Base-by-base conservation (phyloP, 768 basidiomycete species). In the Termitomyces eurrhizus region DNA sequence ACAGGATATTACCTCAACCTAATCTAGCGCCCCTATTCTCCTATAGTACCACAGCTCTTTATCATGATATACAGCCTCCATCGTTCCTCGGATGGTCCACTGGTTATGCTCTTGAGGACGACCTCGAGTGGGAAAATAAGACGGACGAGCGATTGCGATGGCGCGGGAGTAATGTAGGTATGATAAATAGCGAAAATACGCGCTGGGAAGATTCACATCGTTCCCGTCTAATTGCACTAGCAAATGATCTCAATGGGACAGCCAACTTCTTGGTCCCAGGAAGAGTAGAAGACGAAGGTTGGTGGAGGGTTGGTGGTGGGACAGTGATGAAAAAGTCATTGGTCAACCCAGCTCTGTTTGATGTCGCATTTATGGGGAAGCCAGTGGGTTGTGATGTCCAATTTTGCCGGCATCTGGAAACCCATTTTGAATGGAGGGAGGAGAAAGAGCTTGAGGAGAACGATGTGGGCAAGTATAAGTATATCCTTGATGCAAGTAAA, bases 161-260 rank as follows among this genome's bases (percentile, higher is more conserved):
- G 89, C 76, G 89, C 52, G 89, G 89, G 0, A 83, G 80, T 41
- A 89, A 83, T 36, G 88, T 87, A 0, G 89, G 89, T n/a, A 84
- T 82, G 48, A 67, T 66, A 37, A 73, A 77, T 24, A 65, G 71
- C 32, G 65, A 69, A 4, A 45, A 58, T 0, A 73, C 77, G 24
- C 68, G 69, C 7, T 87, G 86, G 86, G 61, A 64, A 59, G 62
- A 75, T 45, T 67, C 75, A 26, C 86, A 87, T 56, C 72, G 86
- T 3, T 66, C 74, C 7, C 68, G 75, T 13, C 69, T 86, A 4
- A 73, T 84, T 53, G 72, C 73, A 18, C 66, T 74, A 21, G 65
- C 76, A 9, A 79, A 72, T 16, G 63, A 73, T 6, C 56, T 76
- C 50, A 71, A 61, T 66, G 78, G 60, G 4, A 76, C 69, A 13